phyloP scores from a whole-genome alignment of 345 rosid species.

The Ceriops decandra region DNA sequence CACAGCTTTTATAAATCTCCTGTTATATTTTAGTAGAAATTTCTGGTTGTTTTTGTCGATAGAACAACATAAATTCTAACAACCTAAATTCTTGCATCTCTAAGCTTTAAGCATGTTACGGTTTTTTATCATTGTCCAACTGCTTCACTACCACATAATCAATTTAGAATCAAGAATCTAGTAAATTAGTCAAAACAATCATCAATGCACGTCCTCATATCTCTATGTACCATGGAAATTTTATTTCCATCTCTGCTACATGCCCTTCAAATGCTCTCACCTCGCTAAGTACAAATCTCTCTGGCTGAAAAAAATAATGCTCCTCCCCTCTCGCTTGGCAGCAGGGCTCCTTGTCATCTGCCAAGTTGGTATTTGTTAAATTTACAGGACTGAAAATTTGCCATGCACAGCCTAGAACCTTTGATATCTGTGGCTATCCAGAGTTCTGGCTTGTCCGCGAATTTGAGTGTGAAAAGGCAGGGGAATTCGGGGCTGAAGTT shows the following conservation, averaged over 20 bases:
- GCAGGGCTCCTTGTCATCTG: neutral
- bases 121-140: no score
- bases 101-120: no score
- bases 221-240: neutral
- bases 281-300: no score
- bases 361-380: neutral
- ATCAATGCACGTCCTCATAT: neutral
- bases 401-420: neutral
- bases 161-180: no score
- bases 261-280: no score
- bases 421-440: neutral
- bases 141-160: no score
- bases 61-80: no score
- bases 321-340: neutral
- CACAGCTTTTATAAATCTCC: no score
- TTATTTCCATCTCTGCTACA: neutral
- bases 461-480: conserved; percentile 18
- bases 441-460: neutral
- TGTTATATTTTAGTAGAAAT: no score
- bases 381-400: neutral
- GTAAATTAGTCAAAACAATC: neutral
- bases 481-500: conserved; percentile 17
- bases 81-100: no score
- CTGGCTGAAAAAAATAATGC: no score
- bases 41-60: no score